Conservation (phyloP, 2,329 filamentous ascomycete genomes). For the Simplicillium sp. region DNA sequence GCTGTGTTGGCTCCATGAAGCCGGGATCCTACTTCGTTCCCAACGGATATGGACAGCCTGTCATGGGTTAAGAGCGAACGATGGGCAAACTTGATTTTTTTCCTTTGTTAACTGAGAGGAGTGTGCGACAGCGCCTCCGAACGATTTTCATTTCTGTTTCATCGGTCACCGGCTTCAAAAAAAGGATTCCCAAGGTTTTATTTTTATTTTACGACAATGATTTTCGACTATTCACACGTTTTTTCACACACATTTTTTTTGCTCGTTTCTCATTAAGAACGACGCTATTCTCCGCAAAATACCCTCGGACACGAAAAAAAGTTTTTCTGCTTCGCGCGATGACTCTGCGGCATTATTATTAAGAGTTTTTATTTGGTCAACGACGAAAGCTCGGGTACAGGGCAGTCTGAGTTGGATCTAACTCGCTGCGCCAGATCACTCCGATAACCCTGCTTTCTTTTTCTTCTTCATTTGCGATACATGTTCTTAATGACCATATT, state of each 20-base stretch:
- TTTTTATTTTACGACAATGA: slow-evolving; percentile 16
- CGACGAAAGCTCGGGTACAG: background rate
- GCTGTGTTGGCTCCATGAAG: slow-evolving; percentile 36
- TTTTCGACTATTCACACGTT: background rate
- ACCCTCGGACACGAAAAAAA: slow-evolving; percentile 27
- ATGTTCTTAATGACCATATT: slow-evolving; percentile 24
- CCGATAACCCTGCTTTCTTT: background rate
- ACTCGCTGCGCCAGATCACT: too few species aligned
- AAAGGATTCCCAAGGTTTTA: slow-evolving; percentile 15
- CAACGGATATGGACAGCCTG: slow-evolving; percentile 42
- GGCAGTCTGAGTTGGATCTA: background rate
- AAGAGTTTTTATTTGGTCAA: background rate
- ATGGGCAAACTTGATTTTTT: slow-evolving; percentile 13
- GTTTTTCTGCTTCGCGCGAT: slow-evolving; percentile 15
- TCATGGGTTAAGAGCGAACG: slow-evolving; percentile 35
- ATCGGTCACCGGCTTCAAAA: slow-evolving; percentile 14
- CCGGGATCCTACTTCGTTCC: slow-evolving; percentile 36
- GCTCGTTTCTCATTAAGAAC: background rate
- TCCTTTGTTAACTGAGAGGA: slow-evolving; percentile 5
- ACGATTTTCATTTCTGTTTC: slow-evolving; percentile 3
- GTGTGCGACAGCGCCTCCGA: too few species aligned
- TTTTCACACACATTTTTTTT: background rate
- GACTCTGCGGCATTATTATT: slow-evolving; percentile 6
- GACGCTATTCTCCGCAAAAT: slow-evolving; percentile 17
- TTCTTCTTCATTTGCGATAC: slow-evolving; percentile 9